A percentile compares a stretch with the other conserved stretches of the same genome.
Conservation (phyloP, 345 rosid species). For the Erodium maritimum region DNA sequence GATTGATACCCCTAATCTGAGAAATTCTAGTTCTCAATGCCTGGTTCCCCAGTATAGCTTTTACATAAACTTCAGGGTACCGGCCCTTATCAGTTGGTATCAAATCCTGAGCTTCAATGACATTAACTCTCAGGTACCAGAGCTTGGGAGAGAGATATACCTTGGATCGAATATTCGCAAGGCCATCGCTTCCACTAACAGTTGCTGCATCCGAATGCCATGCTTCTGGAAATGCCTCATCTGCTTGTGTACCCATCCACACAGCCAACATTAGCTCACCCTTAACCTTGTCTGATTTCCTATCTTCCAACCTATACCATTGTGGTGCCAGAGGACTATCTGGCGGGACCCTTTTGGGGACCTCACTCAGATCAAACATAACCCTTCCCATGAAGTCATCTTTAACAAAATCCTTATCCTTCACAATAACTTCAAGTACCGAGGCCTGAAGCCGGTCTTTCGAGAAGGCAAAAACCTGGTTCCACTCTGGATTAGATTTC, state of each 20-base stretch:
- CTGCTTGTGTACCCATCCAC: constrained; percentile 51
- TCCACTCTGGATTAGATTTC: constrained; percentile 36
- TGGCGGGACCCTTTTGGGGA: constrained; percentile 38
- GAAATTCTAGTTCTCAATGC: constrained; percentile 18
- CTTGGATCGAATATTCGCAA: constrained; percentile 35
- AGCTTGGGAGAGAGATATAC: constrained; percentile 45
- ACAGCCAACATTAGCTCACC: constrained; percentile 40
- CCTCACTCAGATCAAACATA: constrained; percentile 24
- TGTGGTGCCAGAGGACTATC: constrained; percentile 48
- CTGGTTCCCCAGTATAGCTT: constrained; percentile 29
- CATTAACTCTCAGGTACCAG: constrained; percentile 34
- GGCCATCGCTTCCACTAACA: constrained; percentile 18
- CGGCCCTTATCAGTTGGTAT: constrained; percentile 23
- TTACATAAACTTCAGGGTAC: constrained; percentile 27
- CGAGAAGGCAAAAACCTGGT: constrained; percentile 39
- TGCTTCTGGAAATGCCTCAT: constrained; percentile 40
- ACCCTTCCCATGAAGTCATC: constrained; percentile 36
- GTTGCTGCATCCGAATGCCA: constrained; percentile 47
- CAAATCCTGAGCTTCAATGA: constrained; percentile 44
- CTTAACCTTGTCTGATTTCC: constrained; percentile 16
- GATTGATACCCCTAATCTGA: constrained; percentile 23
- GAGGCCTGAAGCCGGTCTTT: constrained; percentile 35
- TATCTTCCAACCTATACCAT: constrained; percentile 33
- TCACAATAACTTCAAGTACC: constrained; percentile 29
- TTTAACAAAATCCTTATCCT: constrained; percentile 31